Conservation (phyloP, 2,329 filamentous ascomycete species). For the Trichoderma sp. region DNA sequence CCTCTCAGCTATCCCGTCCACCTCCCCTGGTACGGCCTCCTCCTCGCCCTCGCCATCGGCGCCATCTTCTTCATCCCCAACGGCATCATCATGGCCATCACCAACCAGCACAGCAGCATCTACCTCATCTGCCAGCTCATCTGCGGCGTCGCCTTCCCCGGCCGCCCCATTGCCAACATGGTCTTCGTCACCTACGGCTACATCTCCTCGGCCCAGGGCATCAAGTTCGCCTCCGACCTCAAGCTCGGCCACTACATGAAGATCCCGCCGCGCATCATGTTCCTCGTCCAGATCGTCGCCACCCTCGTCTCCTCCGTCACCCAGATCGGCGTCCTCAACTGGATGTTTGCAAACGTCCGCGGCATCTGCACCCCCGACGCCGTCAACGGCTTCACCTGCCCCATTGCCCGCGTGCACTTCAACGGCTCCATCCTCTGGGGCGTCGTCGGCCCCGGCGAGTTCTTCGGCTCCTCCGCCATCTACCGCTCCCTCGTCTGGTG, state of each 20-base stretch:
- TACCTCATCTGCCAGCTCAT: slow-evolving; percentile 86
- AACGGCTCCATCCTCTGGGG: slow-evolving; percentile 90
- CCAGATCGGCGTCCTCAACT: slow-evolving; percentile 83
- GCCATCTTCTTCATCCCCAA: slow-evolving; percentile 85
- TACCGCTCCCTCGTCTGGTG: slow-evolving; percentile 80
- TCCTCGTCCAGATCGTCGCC: slow-evolving; percentile 75
- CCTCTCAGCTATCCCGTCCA: slow-evolving; percentile 69
- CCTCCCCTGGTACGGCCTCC: slow-evolving; percentile 82
- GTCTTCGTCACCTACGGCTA: slow-evolving; percentile 91
- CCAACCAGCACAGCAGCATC: slow-evolving; percentile 84
- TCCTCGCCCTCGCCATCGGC: slow-evolving; percentile 77
- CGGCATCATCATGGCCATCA: slow-evolving; percentile 90
- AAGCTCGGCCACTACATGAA: slow-evolving; percentile 91
- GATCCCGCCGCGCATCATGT: slow-evolving; percentile 76
- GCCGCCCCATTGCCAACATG: slow-evolving; percentile 87
- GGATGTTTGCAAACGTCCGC: slow-evolving; percentile 80
- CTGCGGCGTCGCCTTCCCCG: slow-evolving; percentile 79
- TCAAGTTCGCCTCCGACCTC: slow-evolving; percentile 85
- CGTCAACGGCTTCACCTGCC: slow-evolving; percentile 86
- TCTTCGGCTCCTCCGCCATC: slow-evolving; percentile 75
- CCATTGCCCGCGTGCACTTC: slow-evolving; percentile 84
- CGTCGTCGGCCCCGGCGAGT: slow-evolving; percentile 78
- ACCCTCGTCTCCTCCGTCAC: slow-evolving; percentile 76
- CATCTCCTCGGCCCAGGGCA: slow-evolving; percentile 83
- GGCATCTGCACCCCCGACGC: slow-evolving; percentile 76